These are phyloP conservation scores for Aspergillus persii DNA, from an alignment of 2,329 filamentous ascomycete species.

Conservation along the genomic window DNA sequence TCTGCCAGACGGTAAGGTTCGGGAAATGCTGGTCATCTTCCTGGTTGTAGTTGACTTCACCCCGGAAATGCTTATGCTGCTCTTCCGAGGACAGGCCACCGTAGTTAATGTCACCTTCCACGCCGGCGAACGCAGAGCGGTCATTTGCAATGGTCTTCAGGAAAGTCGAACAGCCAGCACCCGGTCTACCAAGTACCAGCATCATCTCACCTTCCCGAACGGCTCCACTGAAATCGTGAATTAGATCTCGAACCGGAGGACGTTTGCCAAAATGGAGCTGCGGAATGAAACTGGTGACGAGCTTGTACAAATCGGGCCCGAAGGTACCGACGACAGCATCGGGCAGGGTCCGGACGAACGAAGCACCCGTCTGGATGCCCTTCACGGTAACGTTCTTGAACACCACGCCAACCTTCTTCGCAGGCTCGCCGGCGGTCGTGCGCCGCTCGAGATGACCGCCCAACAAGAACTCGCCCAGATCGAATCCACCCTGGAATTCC, in stretches of 20 bases:
- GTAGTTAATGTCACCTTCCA: slow-evolving; percentile 69
- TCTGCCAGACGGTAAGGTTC: slow-evolving; percentile 73
- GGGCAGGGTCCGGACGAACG: slow-evolving; percentile 70
- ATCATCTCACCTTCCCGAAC: slow-evolving; percentile 70
- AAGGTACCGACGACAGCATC: slow-evolving; percentile 75
- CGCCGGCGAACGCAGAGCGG: slow-evolving; percentile 61
- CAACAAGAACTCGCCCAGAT: slow-evolving; percentile 67
- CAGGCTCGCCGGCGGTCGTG: slow-evolving; percentile 59
- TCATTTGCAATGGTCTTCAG: slow-evolving; percentile 74
- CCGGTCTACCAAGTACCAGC: slow-evolving; percentile 69
- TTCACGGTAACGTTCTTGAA: slow-evolving; percentile 75
- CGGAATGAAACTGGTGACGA: slow-evolving; percentile 57
- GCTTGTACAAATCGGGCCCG: slow-evolving; percentile 71
- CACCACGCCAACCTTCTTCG: slow-evolving; percentile 75
- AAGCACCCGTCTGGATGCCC: slow-evolving; percentile 64
- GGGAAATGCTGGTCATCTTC: slow-evolving; percentile 77
- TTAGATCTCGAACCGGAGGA: slow-evolving; percentile 54
- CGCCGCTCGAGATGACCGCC: slow-evolving; percentile 75
- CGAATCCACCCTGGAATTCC: slow-evolving; percentile 52
- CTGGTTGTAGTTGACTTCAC: slow-evolving; percentile 75
- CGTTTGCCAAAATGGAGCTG: slow-evolving; percentile 48
- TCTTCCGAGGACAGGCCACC: slow-evolving; percentile 68
- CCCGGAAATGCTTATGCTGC: slow-evolving; percentile 66
- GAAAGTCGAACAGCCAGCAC: slow-evolving; percentile 73
- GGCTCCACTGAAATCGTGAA: slow-evolving; percentile 66